Evolutionary conservation across 805 yeast species (phyloP).

Genomic region (Candida dajiaensis): DNA sequence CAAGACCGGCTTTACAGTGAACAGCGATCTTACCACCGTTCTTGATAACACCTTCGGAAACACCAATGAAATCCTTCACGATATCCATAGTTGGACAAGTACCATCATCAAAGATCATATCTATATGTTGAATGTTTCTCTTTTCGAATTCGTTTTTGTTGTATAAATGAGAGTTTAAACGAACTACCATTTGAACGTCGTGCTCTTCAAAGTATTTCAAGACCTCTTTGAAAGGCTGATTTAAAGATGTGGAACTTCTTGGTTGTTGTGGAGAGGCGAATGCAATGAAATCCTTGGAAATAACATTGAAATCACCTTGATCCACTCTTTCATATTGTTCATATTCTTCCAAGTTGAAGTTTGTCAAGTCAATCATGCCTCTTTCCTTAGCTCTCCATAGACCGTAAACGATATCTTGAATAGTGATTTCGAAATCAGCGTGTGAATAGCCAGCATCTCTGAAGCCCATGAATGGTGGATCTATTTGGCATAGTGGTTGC

Average conservation of each 20-base stretch:
- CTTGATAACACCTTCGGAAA: constrained; percentile 82
- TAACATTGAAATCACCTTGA: constrained; percentile 90
- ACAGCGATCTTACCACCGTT: constrained; percentile 94
- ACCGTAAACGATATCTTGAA: constrained; percentile 94
- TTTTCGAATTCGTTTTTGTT: constrained; percentile 79
- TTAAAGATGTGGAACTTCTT: constrained; percentile 35
- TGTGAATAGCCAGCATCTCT: constrained; percentile 96
- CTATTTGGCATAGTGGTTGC: constrained; percentile 88
- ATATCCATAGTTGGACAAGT: constrained; percentile 94
- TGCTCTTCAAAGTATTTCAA: constrained; percentile 65
- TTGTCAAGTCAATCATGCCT: constrained; percentile 78
- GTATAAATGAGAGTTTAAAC: constrained; percentile 88
- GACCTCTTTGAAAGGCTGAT: constrained; percentile 78
- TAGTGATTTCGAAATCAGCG: constrained; percentile 89
- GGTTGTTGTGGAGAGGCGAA: constrained; percentile 94
- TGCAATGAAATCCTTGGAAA: constrained; percentile 92
- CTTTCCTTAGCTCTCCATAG: constrained; percentile 97
- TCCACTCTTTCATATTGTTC: constrained; percentile 94
- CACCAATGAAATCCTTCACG: constrained; percentile 90
- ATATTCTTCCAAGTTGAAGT: constrained; percentile 86
- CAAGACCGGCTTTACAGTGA: constrained; percentile 98
- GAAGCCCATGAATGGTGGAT: constrained; percentile 91
- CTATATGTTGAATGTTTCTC: constrained; percentile 81
- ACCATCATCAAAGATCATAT: constrained; percentile 97
- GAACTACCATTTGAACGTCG: constrained; percentile 82